Percentiles rank a stretch among this genome's conserved stretches.
phyloP scores from a whole-genome alignment of 345 rosid species.

The Ceriops zippeliana region DNA sequence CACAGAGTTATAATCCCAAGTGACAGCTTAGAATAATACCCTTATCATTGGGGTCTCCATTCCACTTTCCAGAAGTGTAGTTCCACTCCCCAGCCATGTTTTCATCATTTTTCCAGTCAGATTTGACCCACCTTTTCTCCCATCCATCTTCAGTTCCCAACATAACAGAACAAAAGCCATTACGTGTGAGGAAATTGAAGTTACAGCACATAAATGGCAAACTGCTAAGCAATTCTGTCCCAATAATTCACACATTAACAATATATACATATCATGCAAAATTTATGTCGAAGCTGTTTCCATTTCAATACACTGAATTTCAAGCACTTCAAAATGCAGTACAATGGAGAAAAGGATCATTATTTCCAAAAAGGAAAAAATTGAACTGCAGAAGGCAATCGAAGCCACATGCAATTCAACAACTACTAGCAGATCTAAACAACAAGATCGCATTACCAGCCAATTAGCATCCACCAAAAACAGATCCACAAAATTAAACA shows the following conservation, averaged over 20 bases:
- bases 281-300: no score
- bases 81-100: conserved; percentile 88
- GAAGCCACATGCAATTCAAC: neutral
- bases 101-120: conserved; percentile 95
- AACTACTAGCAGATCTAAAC: conserved; percentile 20
- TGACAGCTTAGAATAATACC: conserved; percentile 37
- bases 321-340: no score
- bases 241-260: no score
- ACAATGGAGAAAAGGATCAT: neutral
- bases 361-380: neutral
- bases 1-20: neutral
- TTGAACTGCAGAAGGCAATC: neutral
- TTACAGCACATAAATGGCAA: no score
- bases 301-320: no score
- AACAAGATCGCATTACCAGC: conserved; percentile 1
- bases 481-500: conserved; percentile 13
- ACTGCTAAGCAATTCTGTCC: no score
- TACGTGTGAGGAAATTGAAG: no score
- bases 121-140: conserved; percentile 85
- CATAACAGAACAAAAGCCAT: neutral
- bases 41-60: conserved; percentile 79
- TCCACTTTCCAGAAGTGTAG: conserved; percentile 90
- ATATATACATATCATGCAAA: neutral
- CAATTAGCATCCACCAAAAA: conserved; percentile 1
- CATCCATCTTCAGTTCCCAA: conserved; percentile 62